Base-by-base conservation (phyloP, 768 basidiomycete genomes). In the Podaxis sp. region DNA sequence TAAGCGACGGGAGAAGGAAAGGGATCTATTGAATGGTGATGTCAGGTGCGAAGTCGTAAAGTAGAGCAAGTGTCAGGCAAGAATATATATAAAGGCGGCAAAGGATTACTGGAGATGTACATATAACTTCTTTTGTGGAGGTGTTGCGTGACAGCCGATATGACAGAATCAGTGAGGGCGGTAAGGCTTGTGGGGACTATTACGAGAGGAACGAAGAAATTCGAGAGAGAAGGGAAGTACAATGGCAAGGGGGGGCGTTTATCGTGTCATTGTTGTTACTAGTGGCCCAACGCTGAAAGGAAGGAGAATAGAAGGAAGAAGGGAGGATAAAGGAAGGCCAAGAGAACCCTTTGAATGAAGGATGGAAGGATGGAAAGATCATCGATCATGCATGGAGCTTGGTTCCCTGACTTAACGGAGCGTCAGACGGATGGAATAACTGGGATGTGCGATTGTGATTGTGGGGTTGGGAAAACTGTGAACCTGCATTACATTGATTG, bases 131-230 rank as follows among this genome's bases (percentile, higher is more conserved):
- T 56, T 49, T 28, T 49, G 8, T 46, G 48, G 38, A 50, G 4
- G 46, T 17, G 24, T 4, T 26, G 2, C 13, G 36, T 51, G 51
- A 60, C 59, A 60, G 38, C 37, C 8, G 30, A 3, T 37, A 53
- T 60, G 59, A 60, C 59, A 54, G 59, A 54, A 60, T 60, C 51
- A 60, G 37, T 24, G 49, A 59, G 22, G 58, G 46, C 36, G 33
- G 17, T 13, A 58, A 41, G 57, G 41, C 30, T 58, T 58, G 41
- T 26, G 57, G 13, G 44, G 57, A 22, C 22, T 11, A 54, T 53
- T 55, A 61, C 50, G 40, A 48, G 36, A 53, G 28, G 22, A 37
- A 13, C 12, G 24, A 30, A 17, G 54, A n/a, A 44, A 48, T 46
- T 58, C 44, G 57, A 48, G 20, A 30, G 20, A 50, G 22, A 55